These are phyloP conservation scores for Arctium lappa DNA, from an alignment of 129 eudicot genomes.

Conservation along the genomic window DNA sequence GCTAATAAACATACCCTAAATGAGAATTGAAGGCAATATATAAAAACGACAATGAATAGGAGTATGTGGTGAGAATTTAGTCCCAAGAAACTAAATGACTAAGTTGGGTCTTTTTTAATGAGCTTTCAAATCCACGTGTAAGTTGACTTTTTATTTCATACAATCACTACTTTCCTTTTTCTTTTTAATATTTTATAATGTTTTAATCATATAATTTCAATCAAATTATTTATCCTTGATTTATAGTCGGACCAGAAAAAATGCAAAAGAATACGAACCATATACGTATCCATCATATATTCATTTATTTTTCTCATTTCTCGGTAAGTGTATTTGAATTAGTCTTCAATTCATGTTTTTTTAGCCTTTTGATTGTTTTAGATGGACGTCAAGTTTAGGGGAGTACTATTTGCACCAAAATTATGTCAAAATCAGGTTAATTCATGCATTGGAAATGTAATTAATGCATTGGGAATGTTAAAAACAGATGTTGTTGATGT, in stretches of 20 bases:
- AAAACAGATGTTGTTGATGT: too few relatives aligned
- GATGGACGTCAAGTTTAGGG: neutral
- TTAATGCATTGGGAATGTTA: too few relatives aligned
- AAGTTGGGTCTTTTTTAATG: conserved; percentile 1
- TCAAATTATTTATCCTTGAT: neutral
- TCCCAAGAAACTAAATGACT: conserved; percentile 16
- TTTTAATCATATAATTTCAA: neutral
- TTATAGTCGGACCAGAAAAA: neutral
- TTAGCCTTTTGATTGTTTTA: neutral
- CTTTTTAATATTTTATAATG: neutral
- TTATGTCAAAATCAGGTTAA: too few relatives aligned
- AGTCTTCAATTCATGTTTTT: neutral
- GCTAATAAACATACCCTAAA: too few relatives aligned
- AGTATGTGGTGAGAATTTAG: conserved; percentile 26
- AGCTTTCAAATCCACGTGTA: conserved; percentile 22
- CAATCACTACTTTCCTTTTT: neutral
- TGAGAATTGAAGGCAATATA: neutral
- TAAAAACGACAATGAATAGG: conserved; percentile 1
- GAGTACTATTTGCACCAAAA: too few relatives aligned
- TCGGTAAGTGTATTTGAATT: neutral
- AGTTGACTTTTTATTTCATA: conserved; percentile 22
- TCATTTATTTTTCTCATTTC: neutral
- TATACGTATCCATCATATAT: neutral
- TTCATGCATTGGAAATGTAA: too few relatives aligned
- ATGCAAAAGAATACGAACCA: neutral